A percentile compares a stretch with the other conserved stretches of the same genome.
phyloP scores from a whole-genome alignment of 1,139 yeast genomes.

The Insectozyma bohioensis region DNA sequence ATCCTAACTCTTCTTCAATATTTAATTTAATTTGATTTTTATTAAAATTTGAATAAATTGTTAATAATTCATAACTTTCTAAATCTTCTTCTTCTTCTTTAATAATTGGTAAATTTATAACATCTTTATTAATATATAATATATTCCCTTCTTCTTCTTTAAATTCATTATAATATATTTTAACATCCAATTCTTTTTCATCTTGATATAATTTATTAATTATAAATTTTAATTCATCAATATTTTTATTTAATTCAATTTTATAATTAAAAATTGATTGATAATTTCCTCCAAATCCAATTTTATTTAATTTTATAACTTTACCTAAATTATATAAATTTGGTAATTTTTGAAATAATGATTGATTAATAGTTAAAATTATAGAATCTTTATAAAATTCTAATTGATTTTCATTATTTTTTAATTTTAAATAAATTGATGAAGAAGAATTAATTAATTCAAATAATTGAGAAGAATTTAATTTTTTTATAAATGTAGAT shows the following conservation, averaged over 20 bases:
- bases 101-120: neutral
- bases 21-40: neutral
- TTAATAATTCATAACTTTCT: constrained; percentile 1
- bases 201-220: constrained; percentile 8
- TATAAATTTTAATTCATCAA: constrained; percentile 10
- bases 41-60: neutral
- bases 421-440: neutral
- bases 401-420: constrained; percentile 3
- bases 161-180: constrained; percentile 1
- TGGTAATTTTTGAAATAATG: constrained; percentile 11
- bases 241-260: constrained; percentile 1
- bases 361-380: constrained; percentile 5
- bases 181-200: neutral
- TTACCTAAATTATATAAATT: constrained; percentile 4
- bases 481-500: neutral
- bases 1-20: neutral
- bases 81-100: too few species aligned
- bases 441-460: neutral
- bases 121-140: neutral
- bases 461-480: neutral
- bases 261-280: constrained; percentile 7
- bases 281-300: constrained; percentile 11
- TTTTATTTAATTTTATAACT: constrained; percentile 6
- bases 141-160: neutral
- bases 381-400: constrained; percentile 3